Conservation (phyloP, 2,329 filamentous ascomycete species). For the Penicillium fuscoglaucum region DNA sequence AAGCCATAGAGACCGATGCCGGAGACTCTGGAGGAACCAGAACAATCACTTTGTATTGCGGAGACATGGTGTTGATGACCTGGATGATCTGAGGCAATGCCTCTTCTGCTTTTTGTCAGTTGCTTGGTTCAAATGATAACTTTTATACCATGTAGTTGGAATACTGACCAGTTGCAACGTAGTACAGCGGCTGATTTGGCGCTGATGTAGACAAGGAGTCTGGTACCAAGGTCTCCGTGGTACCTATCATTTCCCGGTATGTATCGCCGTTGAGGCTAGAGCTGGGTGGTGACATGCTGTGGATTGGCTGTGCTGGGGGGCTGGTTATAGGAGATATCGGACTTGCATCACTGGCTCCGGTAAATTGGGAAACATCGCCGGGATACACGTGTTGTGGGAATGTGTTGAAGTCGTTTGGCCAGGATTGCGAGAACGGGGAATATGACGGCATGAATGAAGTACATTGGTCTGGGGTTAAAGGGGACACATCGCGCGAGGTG, state of each 20-base stretch:
- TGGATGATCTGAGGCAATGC: conserved; percentile 23
- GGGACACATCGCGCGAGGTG: not conserved
- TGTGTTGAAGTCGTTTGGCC: conserved; percentile 4
- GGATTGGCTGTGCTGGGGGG: not conserved
- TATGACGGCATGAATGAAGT: conserved; percentile 8
- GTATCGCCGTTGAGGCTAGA: not conserved
- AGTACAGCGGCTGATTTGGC: conserved; percentile 17
- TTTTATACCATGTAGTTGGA: not conserved
- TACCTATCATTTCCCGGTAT: not conserved
- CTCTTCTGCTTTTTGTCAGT: conserved; percentile 12
- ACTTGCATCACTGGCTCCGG: not conserved
- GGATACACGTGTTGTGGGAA: not conserved
- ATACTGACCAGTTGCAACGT: conserved; percentile 21
- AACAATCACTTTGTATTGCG: conserved; percentile 22
- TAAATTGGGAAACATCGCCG: not conserved
- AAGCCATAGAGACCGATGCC: not conserved
- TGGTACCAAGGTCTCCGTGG: not conserved
- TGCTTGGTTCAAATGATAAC: not conserved
- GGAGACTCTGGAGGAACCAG: conserved; percentile 16
- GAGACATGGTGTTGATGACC: conserved; percentile 14
- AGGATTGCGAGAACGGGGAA: not conserved
- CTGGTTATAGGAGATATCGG: not conserved
- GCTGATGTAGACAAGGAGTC: not conserved
- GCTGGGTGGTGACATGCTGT: not conserved
- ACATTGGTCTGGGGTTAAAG: conserved; percentile 7